Percentiles rank a stretch among this genome's conserved stretches.
Evolutionary conservation across 768 basidiomycete genomes (phyloP).

Genomic region (Infundibulicybe gibba): DNA sequence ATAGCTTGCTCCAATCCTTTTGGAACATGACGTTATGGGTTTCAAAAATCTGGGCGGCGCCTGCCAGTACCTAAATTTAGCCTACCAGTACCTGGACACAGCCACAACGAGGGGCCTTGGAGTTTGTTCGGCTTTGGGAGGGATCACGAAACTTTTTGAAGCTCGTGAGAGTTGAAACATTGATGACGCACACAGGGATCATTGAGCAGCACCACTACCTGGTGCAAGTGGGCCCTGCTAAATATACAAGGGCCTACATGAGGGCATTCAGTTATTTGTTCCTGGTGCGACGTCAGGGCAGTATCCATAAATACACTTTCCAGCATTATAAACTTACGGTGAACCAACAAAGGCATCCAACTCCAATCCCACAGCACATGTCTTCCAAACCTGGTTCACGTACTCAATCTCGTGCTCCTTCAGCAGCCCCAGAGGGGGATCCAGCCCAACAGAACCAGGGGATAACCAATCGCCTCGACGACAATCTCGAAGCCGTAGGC

Average conservation of each 20-base stretch:
- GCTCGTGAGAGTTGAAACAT: no score
- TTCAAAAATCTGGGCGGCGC: no score
- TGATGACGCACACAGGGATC: no score
- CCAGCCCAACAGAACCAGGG: neutral
- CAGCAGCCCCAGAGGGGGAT: constrained; percentile 1
- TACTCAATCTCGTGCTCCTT: constrained; percentile 2
- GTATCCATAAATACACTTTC: neutral
- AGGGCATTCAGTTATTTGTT: neutral
- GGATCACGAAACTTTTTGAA: no score
- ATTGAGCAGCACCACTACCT: neutral
- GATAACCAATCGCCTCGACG: neutral
- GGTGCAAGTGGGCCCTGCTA: neutral
- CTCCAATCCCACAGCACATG: constrained; percentile 2
- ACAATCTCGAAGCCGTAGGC: constrained; percentile 6
- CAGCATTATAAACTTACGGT: neutral
- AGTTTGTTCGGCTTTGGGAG: no score
- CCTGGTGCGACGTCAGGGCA: neutral
- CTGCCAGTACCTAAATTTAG: no score
- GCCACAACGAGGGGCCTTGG: no score
- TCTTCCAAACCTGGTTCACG: constrained; percentile 2
- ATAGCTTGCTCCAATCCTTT: no score
- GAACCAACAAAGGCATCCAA: neutral
- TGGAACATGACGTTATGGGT: no score
- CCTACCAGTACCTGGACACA: no score
- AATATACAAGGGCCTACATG: neutral